Conservation (phyloP, 306 rosid species). For the Prunus mira region DNA sequence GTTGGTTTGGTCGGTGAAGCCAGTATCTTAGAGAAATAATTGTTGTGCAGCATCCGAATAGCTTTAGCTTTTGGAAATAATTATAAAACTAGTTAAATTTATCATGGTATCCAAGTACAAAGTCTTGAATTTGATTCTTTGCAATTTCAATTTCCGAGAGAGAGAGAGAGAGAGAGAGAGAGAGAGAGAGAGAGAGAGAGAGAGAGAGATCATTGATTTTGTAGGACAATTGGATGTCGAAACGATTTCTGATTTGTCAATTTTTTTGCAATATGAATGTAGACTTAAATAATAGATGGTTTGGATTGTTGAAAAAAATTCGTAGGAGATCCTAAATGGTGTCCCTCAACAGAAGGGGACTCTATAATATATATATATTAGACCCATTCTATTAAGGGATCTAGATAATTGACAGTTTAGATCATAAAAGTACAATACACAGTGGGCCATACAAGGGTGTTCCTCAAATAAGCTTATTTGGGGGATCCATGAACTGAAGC, state of each 20-base stretch:
- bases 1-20: conserved; percentile 13
- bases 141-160: not conserved
- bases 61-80: not conserved
- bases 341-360: not conserved
- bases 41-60: not conserved
- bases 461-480: too few relatives aligned
- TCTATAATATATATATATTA: too few relatives aligned
- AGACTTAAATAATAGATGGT: not conserved
- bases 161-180: not conserved
- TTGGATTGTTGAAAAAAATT: not conserved
- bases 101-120: not conserved
- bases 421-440: too few relatives aligned
- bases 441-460: too few relatives aligned
- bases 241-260: not conserved
- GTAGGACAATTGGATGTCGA: not conserved
- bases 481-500: not conserved
- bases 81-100: not conserved
- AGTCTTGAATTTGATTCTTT: not conserved
- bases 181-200: too few relatives aligned
- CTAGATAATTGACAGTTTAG: too few relatives aligned
- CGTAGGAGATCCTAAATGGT: too few relatives aligned
- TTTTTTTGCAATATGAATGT: not conserved
- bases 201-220: not conserved
- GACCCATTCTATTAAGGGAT: not conserved
- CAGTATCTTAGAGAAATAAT: not conserved